These are phyloP conservation scores for Penicillium sp. DNA, from an alignment of 2,329 filamentous ascomycete species.

Conservation along the genomic window DNA sequence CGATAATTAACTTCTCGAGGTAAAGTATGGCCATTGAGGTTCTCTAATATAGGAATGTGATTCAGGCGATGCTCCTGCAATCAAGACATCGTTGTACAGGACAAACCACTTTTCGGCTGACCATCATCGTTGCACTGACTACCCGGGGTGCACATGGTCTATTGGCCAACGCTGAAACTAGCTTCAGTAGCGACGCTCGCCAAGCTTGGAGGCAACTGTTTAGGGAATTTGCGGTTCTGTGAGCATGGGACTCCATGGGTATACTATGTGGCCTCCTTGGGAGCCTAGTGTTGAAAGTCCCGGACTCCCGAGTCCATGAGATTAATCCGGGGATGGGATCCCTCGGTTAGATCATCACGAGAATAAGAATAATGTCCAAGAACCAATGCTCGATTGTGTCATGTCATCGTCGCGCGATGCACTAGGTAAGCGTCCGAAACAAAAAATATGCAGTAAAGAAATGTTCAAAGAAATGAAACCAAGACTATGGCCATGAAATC, in stretches of 20 bases:
- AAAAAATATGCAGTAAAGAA: slow-evolving; percentile 11
- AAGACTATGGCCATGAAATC: slow-evolving; percentile 13
- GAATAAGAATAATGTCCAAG: not conserved
- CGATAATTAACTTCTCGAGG: not conserved
- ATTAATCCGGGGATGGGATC: not conserved
- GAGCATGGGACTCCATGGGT: not conserved
- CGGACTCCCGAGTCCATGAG: not conserved
- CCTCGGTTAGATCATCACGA: not conserved
- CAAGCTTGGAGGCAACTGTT: slow-evolving; percentile 4
- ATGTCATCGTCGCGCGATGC: slow-evolving; percentile 8
- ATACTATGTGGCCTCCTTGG: not conserved
- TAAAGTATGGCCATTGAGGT: not conserved
- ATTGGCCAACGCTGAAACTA: slow-evolving; percentile 10
- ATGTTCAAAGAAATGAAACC: slow-evolving; percentile 7
- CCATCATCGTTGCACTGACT: slow-evolving; percentile 13
- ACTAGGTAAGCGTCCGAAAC: slow-evolving; percentile 5
- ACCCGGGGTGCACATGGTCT: not conserved
- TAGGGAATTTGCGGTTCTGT: not conserved
- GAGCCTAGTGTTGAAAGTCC: not conserved
- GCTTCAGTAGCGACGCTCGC: slow-evolving; percentile 11
- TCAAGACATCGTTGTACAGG: not conserved
- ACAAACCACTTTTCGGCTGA: not conserved
- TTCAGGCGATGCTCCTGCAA: not conserved
- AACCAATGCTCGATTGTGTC: slow-evolving; percentile 13
- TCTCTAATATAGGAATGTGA: no score